Evolutionary conservation across 768 basidiomycete genomes (phyloP).

Genomic region (Tremella fuciformis): DNA sequence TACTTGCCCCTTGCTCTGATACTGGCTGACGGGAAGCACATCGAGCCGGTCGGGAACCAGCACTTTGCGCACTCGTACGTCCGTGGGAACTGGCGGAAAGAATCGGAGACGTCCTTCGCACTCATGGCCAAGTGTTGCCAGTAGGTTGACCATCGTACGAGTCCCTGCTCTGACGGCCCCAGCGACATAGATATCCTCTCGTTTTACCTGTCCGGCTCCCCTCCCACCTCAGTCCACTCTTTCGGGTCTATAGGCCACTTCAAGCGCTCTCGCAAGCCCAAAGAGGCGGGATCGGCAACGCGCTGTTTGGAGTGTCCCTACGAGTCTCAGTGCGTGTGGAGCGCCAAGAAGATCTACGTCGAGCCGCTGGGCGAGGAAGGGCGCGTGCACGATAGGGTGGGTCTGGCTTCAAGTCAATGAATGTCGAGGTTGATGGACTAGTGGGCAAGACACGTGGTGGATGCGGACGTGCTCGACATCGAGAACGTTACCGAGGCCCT

Average conservation of each 20-base stretch:
- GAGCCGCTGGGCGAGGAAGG: conserved; percentile 58
- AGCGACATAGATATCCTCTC: conserved; percentile 74
- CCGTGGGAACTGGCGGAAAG: conserved; percentile 73
- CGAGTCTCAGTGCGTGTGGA: conserved; percentile 74
- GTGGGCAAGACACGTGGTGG: conserved; percentile 74
- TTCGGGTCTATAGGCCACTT: conserved; percentile 86
- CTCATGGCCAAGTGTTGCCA: conserved; percentile 90
- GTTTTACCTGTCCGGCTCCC: conserved; percentile 35
- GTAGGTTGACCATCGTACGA: conserved; percentile 54
- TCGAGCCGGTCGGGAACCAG: conserved; percentile 78
- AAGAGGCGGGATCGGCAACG: conserved; percentile 63
- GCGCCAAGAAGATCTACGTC: conserved; percentile 84
- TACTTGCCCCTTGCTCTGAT: background rate
- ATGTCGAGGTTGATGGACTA: conserved; percentile 18
- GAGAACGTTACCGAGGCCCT: conserved; percentile 77
- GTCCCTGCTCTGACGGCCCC: conserved; percentile 12
- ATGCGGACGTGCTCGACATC: conserved; percentile 73
- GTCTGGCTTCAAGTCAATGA: background rate
- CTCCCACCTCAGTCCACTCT: conserved; percentile 64
- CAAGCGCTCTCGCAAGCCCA: conserved; percentile 68
- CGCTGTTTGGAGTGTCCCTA: conserved; percentile 75
- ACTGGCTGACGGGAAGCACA: conserved; percentile 53
- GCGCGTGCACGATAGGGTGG: conserved; percentile 15
- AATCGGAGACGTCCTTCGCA: conserved; percentile 69
- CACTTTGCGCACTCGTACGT: conserved; percentile 91